These are phyloP conservation scores for Cryptococcus neoformans DNA, from an alignment of 1,284 basidiomycete species.

Conservation along the genomic window DNA sequence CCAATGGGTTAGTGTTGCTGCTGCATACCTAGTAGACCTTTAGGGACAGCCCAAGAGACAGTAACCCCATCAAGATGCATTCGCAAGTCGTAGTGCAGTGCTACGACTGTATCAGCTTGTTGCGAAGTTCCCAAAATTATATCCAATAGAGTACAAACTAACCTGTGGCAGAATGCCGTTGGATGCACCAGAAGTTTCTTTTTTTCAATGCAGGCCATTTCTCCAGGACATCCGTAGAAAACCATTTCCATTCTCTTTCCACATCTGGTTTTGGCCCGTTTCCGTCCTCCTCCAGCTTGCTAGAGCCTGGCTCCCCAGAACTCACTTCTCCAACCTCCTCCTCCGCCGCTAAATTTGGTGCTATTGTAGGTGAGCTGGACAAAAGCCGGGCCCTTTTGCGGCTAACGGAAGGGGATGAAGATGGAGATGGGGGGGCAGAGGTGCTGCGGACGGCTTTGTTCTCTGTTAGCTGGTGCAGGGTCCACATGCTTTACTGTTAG, in stretches of 20 bases:
- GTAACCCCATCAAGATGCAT: slow-evolving; percentile 35
- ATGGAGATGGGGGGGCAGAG: not conserved
- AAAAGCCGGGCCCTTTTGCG: not conserved
- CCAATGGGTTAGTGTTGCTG: not conserved
- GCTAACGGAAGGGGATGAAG: not conserved
- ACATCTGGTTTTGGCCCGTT: not conserved
- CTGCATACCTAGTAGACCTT: slow-evolving; percentile 30
- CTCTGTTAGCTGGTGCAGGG: slow-evolving; percentile 14
- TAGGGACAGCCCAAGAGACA: slow-evolving; percentile 38
- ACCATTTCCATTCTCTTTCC: slow-evolving; percentile 15
- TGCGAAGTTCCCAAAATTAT: not conserved
- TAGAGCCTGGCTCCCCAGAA: not conserved
- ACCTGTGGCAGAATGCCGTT: slow-evolving; percentile 41
- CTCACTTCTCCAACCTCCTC: not conserved
- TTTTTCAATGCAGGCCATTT: slow-evolving; percentile 29
- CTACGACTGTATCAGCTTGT: slow-evolving; percentile 5
- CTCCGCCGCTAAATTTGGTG: not conserved
- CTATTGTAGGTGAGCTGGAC: not conserved
- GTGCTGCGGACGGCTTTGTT: not conserved
- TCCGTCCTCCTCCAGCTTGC: not conserved
- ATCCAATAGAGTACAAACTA: slow-evolving; percentile 2
- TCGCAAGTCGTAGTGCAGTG: slow-evolving; percentile 41
- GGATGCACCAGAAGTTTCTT: slow-evolving; percentile 42
- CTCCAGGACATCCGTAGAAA: slow-evolving; percentile 21
- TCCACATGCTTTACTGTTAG: slow-evolving; percentile 11